A percentile compares a stretch with the other conserved stretches of the same genome.
Evolutionary conservation across 306 rosid species (phyloP).

Genomic region (Vicia villosa): DNA sequence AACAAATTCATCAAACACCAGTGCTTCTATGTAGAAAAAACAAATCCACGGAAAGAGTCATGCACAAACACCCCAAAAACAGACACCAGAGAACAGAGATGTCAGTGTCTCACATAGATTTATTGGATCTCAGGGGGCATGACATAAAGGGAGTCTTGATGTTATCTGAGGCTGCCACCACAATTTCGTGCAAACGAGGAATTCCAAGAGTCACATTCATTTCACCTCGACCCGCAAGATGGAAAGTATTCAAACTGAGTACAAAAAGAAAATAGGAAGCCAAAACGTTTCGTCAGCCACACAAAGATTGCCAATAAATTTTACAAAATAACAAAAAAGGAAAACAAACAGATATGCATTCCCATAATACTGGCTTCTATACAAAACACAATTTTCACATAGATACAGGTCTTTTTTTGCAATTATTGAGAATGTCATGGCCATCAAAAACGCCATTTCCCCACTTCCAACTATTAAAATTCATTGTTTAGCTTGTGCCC

Average conservation of each 20-base stretch:
- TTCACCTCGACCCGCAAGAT: conserved; percentile 96
- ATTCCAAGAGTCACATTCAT: conserved; percentile 98
- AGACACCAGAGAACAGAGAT: conserved; percentile 6
- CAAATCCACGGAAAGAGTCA: conserved; percentile 5
- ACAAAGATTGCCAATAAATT: neutral
- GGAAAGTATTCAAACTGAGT: conserved; percentile 87
- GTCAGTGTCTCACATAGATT: conserved; percentile 63
- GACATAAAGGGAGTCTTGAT: conserved; percentile 93
- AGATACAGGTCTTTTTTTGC: neutral
- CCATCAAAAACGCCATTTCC: neutral
- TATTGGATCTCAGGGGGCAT: conserved; percentile 70
- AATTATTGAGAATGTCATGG: conserved; percentile 5
- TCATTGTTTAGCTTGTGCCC: neutral
- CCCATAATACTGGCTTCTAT: neutral
- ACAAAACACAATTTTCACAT: neutral
- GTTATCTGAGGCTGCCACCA: conserved; percentile 73
- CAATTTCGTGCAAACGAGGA: conserved; percentile 87
- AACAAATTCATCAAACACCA: conserved; percentile 31
- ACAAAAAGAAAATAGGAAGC: neutral
- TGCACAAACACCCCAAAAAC: neutral
- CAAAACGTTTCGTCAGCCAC: neutral
- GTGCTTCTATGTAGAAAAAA: neutral
- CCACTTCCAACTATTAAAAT: conserved; percentile 1
- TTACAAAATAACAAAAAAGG: conserved; percentile 7
- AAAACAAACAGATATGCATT: conserved; percentile 22